Base-by-base conservation (phyloP, 2,329 filamentous ascomycete genomes). In the Xylaria sp. region DNA sequence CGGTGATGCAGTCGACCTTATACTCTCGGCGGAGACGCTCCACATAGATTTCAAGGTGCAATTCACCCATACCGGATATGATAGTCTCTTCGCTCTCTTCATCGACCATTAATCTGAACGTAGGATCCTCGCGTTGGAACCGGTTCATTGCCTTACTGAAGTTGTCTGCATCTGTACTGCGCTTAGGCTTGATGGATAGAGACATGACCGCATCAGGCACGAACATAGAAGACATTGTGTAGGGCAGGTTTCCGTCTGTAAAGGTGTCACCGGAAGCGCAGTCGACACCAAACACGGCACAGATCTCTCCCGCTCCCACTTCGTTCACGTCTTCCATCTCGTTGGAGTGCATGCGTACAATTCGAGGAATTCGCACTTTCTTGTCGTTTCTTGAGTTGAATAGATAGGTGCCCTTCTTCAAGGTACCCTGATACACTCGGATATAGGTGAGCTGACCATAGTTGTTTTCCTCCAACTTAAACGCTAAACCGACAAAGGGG, bases 71-170 rank as follows among this genome's bases (percentile, higher is more conserved):
- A 67, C 96, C 96, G 47, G 92, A 96, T 77, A 99, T 98, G 77
- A 99, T 97, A 54, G 95, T 98, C 84, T 99, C 93, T 77, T 97
- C 92, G 71, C 91, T 95, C 82, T 99, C 96, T 17, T 88, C 81
- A 77, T 99, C 96, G 74, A 97, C 94, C 74, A 93, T 91, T 42
- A 99, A 92, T 61, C 96, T 90, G 88, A 99, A 99, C 13, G 96
- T 99, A 3, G 96, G 96, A 76, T 99, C 96, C 82, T 99, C 96
- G 70, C 96, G 92, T 82, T 97, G 95, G 87, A 99, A 99, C 73
- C 96, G 92, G 79, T 95, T 96, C 90, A 99, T 98, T 73, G 96
- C 96, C 83, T 99, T 99, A 77, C 91, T 94, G 86, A 99, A 99
- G 83, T 96, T 96, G 78, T 93, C 89, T 65, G 91, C 90, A 76